Conservation (phyloP, 148 eudicot genomes). For the Vaccinium myrtillus region DNA sequence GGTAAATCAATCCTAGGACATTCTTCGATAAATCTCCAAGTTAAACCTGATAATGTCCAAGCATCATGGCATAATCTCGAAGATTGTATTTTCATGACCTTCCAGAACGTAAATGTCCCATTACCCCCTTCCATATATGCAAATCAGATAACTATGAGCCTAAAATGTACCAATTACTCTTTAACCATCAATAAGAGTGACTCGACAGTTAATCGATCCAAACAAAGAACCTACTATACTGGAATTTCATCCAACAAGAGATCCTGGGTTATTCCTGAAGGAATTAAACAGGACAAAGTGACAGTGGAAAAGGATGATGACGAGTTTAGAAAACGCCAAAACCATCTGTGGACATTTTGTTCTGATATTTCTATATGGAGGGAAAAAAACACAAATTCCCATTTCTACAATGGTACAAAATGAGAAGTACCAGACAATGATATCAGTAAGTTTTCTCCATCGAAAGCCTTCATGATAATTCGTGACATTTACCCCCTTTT, state of each 20-base stretch:
- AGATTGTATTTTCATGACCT: not conserved
- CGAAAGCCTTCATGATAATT: not conserved
- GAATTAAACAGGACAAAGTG: not conserved
- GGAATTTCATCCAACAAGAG: not conserved
- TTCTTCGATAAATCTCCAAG: slow-evolving; percentile 1
- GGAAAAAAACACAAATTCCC: not conserved
- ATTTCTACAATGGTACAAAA: not conserved
- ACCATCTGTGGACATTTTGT: not conserved
- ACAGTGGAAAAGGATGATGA: not conserved
- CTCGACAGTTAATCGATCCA: not conserved
- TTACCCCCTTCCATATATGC: not conserved
- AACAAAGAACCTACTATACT: not conserved
- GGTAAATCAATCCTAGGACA: not conserved
- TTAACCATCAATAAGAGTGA: not conserved
- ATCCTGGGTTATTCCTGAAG: not conserved
- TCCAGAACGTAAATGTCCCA: not conserved
- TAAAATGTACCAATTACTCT: not conserved
- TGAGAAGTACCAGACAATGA: not conserved
- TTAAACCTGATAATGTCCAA: not conserved
- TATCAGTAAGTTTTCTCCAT: not conserved
- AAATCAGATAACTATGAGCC: not conserved
- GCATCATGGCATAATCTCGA: not conserved
- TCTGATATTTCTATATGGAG: not conserved
- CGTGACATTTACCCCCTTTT: not conserved
- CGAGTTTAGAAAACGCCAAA: not conserved